Evolutionary conservation across 192 early-diverging fungal species (phyloP).

Genomic region (Coemansia aciculifera): DNA sequence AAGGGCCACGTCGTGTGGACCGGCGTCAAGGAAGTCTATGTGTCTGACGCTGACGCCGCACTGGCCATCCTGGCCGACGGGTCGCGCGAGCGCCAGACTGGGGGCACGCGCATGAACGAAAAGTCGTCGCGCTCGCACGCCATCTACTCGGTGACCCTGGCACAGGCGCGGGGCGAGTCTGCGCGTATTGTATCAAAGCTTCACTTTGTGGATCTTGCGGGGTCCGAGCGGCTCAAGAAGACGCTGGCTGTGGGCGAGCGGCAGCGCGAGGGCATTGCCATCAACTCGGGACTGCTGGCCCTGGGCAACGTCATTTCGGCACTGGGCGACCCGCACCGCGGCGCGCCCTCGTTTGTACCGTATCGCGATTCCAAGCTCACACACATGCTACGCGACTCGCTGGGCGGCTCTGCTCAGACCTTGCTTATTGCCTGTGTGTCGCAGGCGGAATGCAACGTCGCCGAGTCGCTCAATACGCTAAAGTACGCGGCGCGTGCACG

Average conservation of each 20-base stretch:
- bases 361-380: slow-evolving; percentile 98
- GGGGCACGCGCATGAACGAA: slow-evolving; percentile 98
- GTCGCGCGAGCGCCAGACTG: slow-evolving; percentile 78
- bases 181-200: slow-evolving; percentile 79
- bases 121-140: slow-evolving; percentile 94
- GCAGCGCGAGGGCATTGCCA: slow-evolving; percentile 94
- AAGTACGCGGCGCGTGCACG: slow-evolving; percentile 95
- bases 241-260: slow-evolving; percentile 92
- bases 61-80: slow-evolving; percentile 69
- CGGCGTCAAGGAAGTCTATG: slow-evolving; percentile 77
- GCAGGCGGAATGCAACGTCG: slow-evolving; percentile 79
- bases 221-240: slow-evolving; percentile 92
- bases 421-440: slow-evolving; percentile 95
- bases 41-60: slow-evolving; percentile 70
- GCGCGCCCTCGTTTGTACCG: slow-evolving; percentile 73
- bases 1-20: slow-evolving; percentile 86
- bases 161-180: slow-evolving; percentile 61
- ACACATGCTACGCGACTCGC: slow-evolving; percentile 90
- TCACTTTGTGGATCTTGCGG: slow-evolving; percentile 98
- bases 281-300: slow-evolving; percentile 93
- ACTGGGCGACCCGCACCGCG: slow-evolving; percentile 72
- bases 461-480: slow-evolving; percentile 93
- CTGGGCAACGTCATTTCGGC: slow-evolving; percentile 99
- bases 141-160: slow-evolving; percentile 89
- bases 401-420: slow-evolving; percentile 93